Evolutionary conservation across 1,284 basidiomycete species (phyloP).

Genomic region (Trichosporon ovoides): DNA sequence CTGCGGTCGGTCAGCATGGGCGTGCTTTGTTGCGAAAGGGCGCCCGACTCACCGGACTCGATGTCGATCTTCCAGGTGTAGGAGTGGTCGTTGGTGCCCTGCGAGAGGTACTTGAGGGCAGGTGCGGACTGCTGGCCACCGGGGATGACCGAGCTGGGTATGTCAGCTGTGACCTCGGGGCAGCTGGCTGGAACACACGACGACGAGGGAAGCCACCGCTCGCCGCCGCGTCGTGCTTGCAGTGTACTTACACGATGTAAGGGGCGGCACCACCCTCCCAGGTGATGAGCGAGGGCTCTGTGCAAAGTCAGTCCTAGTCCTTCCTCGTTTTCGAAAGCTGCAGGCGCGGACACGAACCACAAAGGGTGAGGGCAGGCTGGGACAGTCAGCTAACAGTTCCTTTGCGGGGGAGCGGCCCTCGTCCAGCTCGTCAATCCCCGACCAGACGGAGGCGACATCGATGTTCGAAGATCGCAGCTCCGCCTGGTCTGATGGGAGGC

Average conservation of each 20-base stretch:
- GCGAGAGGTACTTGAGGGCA: conserved; percentile 29
- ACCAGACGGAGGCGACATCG: too few relatives aligned
- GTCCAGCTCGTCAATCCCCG: background rate
- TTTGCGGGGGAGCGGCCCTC: background rate
- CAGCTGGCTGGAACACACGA: background rate
- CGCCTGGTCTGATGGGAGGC: conserved; percentile 24
- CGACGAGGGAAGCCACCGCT: background rate
- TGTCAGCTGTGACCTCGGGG: background rate
- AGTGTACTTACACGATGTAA: conserved; percentile 44
- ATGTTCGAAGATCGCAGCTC: too few relatives aligned
- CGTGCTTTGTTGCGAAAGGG: background rate
- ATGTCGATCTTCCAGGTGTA: conserved; percentile 43
- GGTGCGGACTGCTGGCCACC: conserved; percentile 34
- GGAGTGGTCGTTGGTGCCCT: conserved; percentile 22
- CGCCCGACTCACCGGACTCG: conserved; percentile 7
- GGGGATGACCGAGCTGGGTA: conserved; percentile 37
- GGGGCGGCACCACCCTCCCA: conserved; percentile 35
- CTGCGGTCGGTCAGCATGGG: conserved; percentile 8
- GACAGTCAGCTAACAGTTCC: background rate
- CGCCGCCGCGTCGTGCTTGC: background rate
- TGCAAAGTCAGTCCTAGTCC: background rate
- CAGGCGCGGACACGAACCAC: background rate
- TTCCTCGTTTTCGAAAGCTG: background rate
- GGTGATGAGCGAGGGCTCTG: conserved; percentile 37
- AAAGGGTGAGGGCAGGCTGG: conserved; percentile 1